Base-by-base conservation (phyloP, 768 basidiomycete genomes). In the Mycena pura region DNA sequence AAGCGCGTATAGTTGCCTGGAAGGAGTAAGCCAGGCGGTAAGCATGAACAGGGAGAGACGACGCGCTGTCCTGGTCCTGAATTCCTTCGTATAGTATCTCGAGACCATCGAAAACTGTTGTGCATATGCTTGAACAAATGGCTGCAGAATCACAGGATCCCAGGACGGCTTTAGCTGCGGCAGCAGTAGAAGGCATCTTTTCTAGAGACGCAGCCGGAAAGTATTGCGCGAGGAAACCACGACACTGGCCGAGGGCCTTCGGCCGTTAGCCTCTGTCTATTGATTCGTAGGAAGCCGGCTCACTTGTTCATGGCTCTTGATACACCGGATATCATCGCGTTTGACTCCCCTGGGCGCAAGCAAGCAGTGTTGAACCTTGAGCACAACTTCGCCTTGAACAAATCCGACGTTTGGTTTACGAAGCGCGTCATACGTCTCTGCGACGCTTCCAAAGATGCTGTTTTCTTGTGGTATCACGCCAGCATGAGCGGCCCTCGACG, bases 401-500 rank as follows among this genome's bases (percentile, higher is more conserved):
- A 86, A 88, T 8, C 77, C 81, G 14, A 72, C 70, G 38, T 74
- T 67, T 8, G 82, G 77, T n/a, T 60, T 64, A 24, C 88, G 86
- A 45, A 93, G 74, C 31, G 76, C 62, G 68, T 92, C 87, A 68
- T 90, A 92, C 1, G 90, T 90, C 72, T 94, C 92, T 21, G 85
- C 74, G 7, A 94, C 92, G 17, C 76, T 78, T 11, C 92, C 92
- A 65, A 87, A 88, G 32, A 85, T 89, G 15, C 86, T 86, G 66
- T 94, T 94, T 73, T 94, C 92, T 71, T 91, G 89, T 21, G 92
- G 92, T 27, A 93, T 78, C n/a, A 93, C 79, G 24, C 84, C 91
- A 46, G 85, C 78, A 24, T 81, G 79, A 29, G 77, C 73, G 14
- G 75, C 69, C 6, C 70, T 70, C 11, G 76, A 56, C 6, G 83